Evolutionary conservation across 768 basidiomycete species (phyloP).

Genomic region (Trametopsis cervina): DNA sequence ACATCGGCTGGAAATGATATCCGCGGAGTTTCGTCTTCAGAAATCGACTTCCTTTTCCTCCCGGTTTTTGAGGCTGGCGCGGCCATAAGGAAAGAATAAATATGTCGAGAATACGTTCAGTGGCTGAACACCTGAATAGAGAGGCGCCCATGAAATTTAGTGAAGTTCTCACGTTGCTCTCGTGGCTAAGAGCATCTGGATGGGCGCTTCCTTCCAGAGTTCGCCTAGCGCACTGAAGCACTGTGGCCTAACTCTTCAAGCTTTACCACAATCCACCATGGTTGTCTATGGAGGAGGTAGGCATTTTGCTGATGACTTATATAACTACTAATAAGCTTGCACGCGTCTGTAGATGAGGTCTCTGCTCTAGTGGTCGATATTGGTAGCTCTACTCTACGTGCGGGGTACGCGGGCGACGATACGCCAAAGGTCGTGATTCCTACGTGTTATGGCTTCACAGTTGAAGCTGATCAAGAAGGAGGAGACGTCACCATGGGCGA

Average conservation of each 20-base stretch:
- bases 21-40: conserved; percentile 31
- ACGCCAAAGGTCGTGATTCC: conserved; percentile 89
- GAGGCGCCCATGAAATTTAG: conserved; percentile 21
- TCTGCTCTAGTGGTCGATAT: conserved; percentile 94
- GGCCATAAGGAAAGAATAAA: not conserved
- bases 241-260: not conserved
- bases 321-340: not conserved
- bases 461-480: conserved; percentile 16
- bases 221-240: too few species aligned
- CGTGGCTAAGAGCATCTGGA: conserved; percentile 23
- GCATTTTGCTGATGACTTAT: not conserved
- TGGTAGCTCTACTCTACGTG: conserved; percentile 82
- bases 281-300: conserved; percentile 84
- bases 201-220: not conserved
- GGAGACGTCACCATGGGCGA: conserved; percentile 52
- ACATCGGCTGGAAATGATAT: conserved; percentile 33
- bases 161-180: conserved; percentile 13
- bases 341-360: conserved; percentile 76
- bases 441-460: conserved; percentile 77
- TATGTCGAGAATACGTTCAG: too few species aligned
- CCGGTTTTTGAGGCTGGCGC: conserved; percentile 25
- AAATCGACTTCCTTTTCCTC: conserved; percentile 55
- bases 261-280: conserved; percentile 33
- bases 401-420: conserved; percentile 97
- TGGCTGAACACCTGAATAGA: not conserved